These are phyloP conservation scores for Leccinum cinnamomeum DNA, from an alignment of 1,284 basidiomycete genomes.

Conservation along the genomic window DNA sequence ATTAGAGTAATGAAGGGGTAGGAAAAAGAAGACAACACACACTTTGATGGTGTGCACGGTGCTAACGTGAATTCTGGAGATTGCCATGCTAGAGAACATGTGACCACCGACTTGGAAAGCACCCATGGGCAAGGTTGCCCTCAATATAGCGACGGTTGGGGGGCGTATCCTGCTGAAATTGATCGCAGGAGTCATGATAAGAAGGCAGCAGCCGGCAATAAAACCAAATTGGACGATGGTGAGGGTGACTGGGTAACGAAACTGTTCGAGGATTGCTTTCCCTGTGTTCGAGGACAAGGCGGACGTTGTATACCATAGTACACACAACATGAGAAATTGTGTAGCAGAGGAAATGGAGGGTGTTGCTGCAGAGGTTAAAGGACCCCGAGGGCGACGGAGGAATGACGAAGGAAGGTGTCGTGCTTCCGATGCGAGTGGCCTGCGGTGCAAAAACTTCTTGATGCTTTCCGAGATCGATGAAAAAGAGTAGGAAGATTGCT, in stretches of 20 bases:
- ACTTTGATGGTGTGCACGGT: conserved; percentile 99
- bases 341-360: conserved; percentile 29
- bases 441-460: conserved; percentile 23
- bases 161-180: conserved; percentile 65
- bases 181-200: conserved; percentile 74
- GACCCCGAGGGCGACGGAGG: conserved; percentile 25
- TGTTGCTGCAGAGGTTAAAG: conserved; percentile 17
- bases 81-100: conserved; percentile 95
- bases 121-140: conserved; percentile 88
- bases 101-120: conserved; percentile 96
- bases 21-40: conserved; percentile 23
- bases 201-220: conserved; percentile 81
- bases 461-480: conserved; percentile 17
- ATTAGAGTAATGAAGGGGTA: conserved; percentile 9
- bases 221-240: conserved; percentile 99
- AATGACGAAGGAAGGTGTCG: conserved; percentile 25
- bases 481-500: conserved; percentile 10
- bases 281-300: conserved; percentile 89
- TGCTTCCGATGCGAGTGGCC: conserved; percentile 10
- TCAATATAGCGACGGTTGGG: conserved; percentile 74
- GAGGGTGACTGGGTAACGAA: conserved; percentile 86
- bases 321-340: conserved; percentile 66
- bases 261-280: conserved; percentile 84
- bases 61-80: conserved; percentile 93
- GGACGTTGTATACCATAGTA: conserved; percentile 81